A percentile compares a stretch with the other conserved stretches of the same genome.
These are phyloP conservation scores for Porpolomopsis calyptriformis DNA, from an alignment of 768 basidiomycete species.

Conservation along the genomic window DNA sequence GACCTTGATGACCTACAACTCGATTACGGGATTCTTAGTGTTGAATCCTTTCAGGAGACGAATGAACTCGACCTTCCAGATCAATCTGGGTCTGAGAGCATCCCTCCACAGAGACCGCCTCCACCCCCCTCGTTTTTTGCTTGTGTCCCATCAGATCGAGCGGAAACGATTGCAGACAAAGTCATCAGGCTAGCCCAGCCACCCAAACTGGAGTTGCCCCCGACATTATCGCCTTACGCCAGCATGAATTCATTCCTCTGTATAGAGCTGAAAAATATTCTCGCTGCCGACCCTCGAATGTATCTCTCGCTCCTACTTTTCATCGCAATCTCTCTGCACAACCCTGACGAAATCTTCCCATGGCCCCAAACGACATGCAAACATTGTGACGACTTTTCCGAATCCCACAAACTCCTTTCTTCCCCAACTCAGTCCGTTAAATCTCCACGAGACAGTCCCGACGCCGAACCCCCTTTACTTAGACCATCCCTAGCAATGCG, in stretches of 20 bases:
- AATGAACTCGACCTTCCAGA: background rate
- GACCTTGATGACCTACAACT: background rate
- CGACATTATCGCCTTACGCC: background rate
- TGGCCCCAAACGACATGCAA: background rate
- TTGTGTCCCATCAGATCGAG: background rate
- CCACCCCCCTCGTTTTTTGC: background rate
- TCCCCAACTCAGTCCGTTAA: background rate
- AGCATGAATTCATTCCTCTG: background rate
- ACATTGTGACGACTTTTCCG: background rate
- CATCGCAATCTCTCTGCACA: background rate
- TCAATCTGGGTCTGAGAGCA: background rate
- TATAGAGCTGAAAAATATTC: background rate
- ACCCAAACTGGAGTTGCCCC: background rate
- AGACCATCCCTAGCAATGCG: background rate
- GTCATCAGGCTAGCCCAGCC: background rate
- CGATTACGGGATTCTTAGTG: background rate
- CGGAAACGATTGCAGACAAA: background rate
- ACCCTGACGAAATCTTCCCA: background rate
- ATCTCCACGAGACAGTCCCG: background rate
- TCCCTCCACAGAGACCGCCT: no score
- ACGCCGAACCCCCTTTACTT: background rate
- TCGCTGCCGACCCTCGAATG: background rate
- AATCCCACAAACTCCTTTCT: background rate
- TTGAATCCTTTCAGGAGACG: background rate
- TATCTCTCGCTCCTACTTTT: background rate